Base-by-base conservation (phyloP, 495 filamentous ascomycete species). In the Podospora bellae-mahoneyi region DNA sequence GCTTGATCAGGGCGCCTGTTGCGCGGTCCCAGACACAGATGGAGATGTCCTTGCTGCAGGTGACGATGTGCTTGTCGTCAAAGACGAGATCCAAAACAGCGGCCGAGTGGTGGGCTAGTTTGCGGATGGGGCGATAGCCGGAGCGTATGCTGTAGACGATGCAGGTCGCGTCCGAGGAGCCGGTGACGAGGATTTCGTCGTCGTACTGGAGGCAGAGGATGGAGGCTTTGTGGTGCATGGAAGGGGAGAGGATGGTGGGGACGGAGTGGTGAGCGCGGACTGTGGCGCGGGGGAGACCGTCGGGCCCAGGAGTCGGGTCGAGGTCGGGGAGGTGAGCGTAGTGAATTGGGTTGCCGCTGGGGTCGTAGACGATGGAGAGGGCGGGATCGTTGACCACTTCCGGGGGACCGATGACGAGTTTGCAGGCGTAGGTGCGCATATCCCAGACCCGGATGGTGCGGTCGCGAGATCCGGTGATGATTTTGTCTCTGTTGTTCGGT, bases 161-260 rank as follows among this genome's bases (percentile, higher is more conserved):
- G 80, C 93, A 95, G 27, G 89, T 93, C 64, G 86, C 85, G 79
- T 99, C 95, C 4, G 93, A 97, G 5, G 94, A 97, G 32, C 95
- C 95, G 18, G 95, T 97, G 7, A 98, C 92, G 75, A 99, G 87
- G 66, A 97, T 94, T 26, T 91, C 82, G 26, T 95, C 88, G 71
- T 99, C 96, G 74, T 93, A 99, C 67, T 96, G 93, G 39, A 99
- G 86, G 76, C 95, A 99, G 39, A 99, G 86, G 61, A 99, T 94
- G 23, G 93, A 96, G 32, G 92, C 92, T 64, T 88, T 89, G 79
- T 99, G 95, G 73, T 92, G 81, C 6, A 78, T 81, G 1, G 80
- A 75, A 73, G 78, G 84, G 19, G 78, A 82, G 76, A 80, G 82
- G 68, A 80, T 83, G 71, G 78, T 78, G 5, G 82, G 85, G 15